These are phyloP conservation scores for Xylaria grammica DNA, from an alignment of 495 filamentous ascomycete genomes.

Conservation along the genomic window DNA sequence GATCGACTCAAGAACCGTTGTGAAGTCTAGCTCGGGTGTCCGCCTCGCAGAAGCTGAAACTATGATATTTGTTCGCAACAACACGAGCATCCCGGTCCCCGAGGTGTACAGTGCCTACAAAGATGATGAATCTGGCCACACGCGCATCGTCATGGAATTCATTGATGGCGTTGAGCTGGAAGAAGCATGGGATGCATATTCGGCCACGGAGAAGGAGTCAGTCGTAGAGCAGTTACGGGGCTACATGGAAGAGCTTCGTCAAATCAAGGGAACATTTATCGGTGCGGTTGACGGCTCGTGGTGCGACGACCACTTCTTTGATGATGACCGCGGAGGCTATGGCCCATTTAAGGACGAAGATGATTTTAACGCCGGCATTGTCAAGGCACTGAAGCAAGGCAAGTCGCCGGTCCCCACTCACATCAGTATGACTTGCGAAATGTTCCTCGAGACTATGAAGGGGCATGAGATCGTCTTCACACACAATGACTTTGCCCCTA, in stretches of 20 bases:
- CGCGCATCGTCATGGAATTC: conserved; percentile 37
- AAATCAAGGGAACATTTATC: conserved; percentile 8
- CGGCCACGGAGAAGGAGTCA: conserved; percentile 17
- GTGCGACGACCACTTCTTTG: conserved; percentile 19
- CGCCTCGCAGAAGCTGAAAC: conserved; percentile 38
- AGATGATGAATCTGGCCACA: conserved; percentile 19
- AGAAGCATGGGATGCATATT: conserved; percentile 17
- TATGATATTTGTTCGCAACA: conserved; percentile 37
- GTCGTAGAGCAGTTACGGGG: conserved; percentile 5
- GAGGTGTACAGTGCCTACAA: conserved; percentile 38
- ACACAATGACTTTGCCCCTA: conserved; percentile 54
- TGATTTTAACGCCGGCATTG: conserved; percentile 25
- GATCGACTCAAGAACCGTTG: conserved; percentile 2
- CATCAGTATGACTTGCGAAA: not conserved
- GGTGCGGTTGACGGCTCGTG: conserved; percentile 6
- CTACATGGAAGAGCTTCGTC: conserved; percentile 15
- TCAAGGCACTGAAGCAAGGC: conserved; percentile 15
- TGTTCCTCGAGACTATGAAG: conserved; percentile 10
- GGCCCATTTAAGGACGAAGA: conserved; percentile 26
- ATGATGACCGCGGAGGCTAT: conserved; percentile 4
- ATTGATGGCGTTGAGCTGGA: conserved; percentile 24
- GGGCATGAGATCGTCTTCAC: conserved; percentile 44
- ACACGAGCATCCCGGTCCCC: conserved; percentile 37
- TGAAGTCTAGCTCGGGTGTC: conserved; percentile 6
- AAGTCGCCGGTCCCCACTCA: not conserved